Percentiles rank a stretch among this genome's conserved stretches.
phyloP scores from a whole-genome alignment of 441 rosid genomes.

The Syzygium syzygioides region DNA sequence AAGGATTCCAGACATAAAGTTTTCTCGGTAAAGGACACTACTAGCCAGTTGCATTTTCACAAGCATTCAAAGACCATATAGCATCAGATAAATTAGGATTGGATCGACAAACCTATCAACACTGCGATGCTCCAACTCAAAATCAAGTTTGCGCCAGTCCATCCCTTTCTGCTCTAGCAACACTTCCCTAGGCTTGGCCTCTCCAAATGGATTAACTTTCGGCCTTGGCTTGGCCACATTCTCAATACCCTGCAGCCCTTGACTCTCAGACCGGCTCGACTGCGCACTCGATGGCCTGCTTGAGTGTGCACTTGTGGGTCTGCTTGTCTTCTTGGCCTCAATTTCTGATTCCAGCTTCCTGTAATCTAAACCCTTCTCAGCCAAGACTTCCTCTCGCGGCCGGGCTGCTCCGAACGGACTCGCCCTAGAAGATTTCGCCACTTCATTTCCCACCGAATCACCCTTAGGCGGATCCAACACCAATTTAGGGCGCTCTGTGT shows the following conservation, averaged over 20 bases:
- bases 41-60: neutral
- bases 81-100: neutral
- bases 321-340: slow-evolving; percentile 68
- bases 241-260: slow-evolving; percentile 43
- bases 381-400: slow-evolving; percentile 91
- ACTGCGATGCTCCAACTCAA: slow-evolving; percentile 78
- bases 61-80: neutral
- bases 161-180: slow-evolving; percentile 82
- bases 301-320: slow-evolving; percentile 80
- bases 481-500: slow-evolving; percentile 59
- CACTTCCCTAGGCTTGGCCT: slow-evolving; percentile 93
- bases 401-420: slow-evolving; percentile 91
- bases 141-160: slow-evolving; percentile 97
- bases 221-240: slow-evolving; percentile 61
- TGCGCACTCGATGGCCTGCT: slow-evolving; percentile 97
- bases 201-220: slow-evolving; percentile 91
- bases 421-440: slow-evolving; percentile 50
- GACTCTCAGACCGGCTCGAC: slow-evolving; percentile 72
- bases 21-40: neutral
- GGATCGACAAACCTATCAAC: slow-evolving; percentile 55
- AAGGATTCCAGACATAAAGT: neutral
- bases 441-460: slow-evolving; percentile 32
- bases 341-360: slow-evolving; percentile 71
- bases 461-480: slow-evolving; percentile 62
- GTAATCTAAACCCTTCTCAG: slow-evolving; percentile 95